These are phyloP conservation scores for Amorphotheca resinae DNA, from an alignment of 495 filamentous ascomycete genomes.

Conservation along the genomic window DNA sequence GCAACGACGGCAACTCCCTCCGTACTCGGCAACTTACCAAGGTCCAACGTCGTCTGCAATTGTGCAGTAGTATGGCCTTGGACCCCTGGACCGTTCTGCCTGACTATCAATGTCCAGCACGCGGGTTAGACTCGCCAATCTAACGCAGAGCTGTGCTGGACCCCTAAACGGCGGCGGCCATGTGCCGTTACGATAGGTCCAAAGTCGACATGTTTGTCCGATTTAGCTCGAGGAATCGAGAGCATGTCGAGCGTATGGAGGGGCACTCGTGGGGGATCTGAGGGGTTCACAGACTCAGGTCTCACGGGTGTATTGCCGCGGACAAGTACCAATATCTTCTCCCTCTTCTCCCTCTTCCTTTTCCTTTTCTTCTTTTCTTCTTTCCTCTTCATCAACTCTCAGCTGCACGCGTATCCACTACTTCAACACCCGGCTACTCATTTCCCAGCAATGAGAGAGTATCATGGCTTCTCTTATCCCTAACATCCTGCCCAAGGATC, in stretches of 20 bases:
- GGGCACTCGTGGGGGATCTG: constrained; percentile 1
- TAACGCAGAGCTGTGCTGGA: constrained; percentile 1
- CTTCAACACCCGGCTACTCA: constrained; percentile 5
- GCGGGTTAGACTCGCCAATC: background rate
- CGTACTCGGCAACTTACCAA: background rate
- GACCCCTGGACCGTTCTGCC: too few species aligned
- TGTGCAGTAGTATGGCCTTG: too few species aligned
- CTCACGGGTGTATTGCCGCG: too few species aligned
- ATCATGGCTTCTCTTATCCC: constrained; percentile 51
- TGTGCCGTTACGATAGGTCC: constrained; percentile 9
- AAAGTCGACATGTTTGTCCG: background rate
- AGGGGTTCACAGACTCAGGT: too few species aligned
- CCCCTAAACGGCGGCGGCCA: background rate
- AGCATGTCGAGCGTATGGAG: background rate
- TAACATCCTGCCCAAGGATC: constrained; percentile 37
- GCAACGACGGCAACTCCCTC: background rate
- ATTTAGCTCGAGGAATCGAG: background rate
- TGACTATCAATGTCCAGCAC: background rate
- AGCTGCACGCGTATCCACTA: constrained; percentile 21
- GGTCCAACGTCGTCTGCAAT: background rate
- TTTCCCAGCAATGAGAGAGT: constrained; percentile 38
- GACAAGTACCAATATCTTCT: constrained; percentile 1
- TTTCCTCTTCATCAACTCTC: constrained; percentile 31
- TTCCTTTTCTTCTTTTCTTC: constrained; percentile 17
- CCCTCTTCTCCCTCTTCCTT: constrained; percentile 3